These are phyloP conservation scores for Chlamydomonas eustigma DNA, from an alignment of 139 green algal species.

Conservation along the genomic window DNA sequence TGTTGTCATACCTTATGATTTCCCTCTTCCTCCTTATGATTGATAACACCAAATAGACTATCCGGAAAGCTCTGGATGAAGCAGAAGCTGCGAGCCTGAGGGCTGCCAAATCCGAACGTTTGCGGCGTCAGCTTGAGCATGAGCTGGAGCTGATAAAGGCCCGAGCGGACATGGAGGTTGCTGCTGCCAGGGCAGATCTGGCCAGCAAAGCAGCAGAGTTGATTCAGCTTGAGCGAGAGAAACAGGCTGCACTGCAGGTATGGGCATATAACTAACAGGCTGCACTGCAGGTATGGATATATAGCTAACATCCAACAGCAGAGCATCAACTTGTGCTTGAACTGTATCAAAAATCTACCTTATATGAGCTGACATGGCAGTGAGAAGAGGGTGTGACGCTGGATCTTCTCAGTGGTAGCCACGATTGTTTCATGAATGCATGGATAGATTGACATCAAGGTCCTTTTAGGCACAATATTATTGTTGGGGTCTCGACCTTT, in stretches of 20 bases:
- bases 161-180: conserved; percentile 19
- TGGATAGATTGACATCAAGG: too few relatives aligned
- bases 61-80: conserved; percentile 10
- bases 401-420: too few relatives aligned
- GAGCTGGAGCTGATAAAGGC: neutral
- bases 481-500: too few relatives aligned
- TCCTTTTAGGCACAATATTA: too few relatives aligned
- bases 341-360: too few relatives aligned
- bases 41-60: too few relatives aligned
- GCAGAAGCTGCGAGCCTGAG: neutral
- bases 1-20: too few relatives aligned
- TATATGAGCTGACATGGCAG: too few relatives aligned
- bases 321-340: too few relatives aligned
- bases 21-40: too few relatives aligned
- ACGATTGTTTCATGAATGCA: too few relatives aligned
- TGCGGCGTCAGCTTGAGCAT: conserved; percentile 1
- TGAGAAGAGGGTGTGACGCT: too few relatives aligned
- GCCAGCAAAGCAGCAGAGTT: neutral
- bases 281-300: conserved; percentile 6
- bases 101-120: neutral
- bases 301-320: neutral
- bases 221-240: neutral
- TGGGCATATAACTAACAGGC: neutral
- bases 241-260: conserved; percentile 11
- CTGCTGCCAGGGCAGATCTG: conserved; percentile 9